These are phyloP conservation scores for Komagataella populi DNA, from an alignment of 805 yeast genomes.

Conservation along the genomic window DNA sequence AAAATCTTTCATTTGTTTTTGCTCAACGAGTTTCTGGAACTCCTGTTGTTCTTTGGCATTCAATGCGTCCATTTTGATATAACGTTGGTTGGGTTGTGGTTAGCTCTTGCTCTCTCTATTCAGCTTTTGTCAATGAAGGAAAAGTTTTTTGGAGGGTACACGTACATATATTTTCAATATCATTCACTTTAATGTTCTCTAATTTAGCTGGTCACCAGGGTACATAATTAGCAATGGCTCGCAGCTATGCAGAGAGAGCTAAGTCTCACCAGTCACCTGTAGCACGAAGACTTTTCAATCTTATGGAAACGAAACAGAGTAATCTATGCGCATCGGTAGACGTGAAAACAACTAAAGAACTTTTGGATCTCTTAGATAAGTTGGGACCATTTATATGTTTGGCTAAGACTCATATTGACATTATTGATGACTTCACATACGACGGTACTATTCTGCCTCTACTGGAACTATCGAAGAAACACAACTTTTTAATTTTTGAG, in stretches of 20 bases:
- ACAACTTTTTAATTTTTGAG: slow-evolving; percentile 85
- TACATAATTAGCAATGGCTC: neutral
- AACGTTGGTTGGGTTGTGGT: neutral
- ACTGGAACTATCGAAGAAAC: slow-evolving; percentile 58
- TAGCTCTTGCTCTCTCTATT: neutral
- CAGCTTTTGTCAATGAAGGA: neutral
- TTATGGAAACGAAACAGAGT: slow-evolving; percentile 72
- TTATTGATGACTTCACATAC: slow-evolving; percentile 75
- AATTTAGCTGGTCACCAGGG: neutral
- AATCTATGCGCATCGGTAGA: slow-evolving; percentile 94
- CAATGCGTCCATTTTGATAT: slow-evolving; percentile 70
- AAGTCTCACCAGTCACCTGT: slow-evolving; percentile 60
- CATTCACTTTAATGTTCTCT: neutral
- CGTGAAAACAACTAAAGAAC: slow-evolving; percentile 67
- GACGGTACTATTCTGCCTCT: slow-evolving; percentile 73
- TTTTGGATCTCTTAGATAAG: slow-evolving; percentile 56
- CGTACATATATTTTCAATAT: neutral
- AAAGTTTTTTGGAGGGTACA: neutral
- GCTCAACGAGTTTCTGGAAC: slow-evolving; percentile 89
- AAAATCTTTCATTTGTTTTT: slow-evolving; percentile 97
- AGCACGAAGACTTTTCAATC: slow-evolving; percentile 55
- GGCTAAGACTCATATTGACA: slow-evolving; percentile 90
- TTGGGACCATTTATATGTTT: slow-evolving; percentile 88
- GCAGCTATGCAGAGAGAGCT: slow-evolving; percentile 58
- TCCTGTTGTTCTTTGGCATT: slow-evolving; percentile 95